Evolutionary conservation across 257 asterid genomes (phyloP).

Genomic region (Solanum lycopersicoides): DNA sequence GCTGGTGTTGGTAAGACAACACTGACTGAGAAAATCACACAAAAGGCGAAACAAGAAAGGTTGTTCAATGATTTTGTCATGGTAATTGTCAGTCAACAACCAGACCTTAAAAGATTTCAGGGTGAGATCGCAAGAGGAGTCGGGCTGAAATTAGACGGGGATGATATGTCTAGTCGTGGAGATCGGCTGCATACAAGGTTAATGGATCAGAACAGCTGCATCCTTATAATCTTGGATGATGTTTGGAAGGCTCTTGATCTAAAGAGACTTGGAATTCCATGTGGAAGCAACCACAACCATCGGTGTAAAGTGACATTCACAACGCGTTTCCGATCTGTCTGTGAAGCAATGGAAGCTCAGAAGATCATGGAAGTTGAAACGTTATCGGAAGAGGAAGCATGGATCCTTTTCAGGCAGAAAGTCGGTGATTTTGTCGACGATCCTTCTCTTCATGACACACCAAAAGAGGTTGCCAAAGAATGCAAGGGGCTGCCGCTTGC

Average conservation of each 20-base stretch:
- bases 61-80: background rate
- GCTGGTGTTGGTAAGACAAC: background rate
- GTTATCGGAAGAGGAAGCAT: background rate
- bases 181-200: too few species aligned
- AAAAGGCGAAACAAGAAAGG: background rate
- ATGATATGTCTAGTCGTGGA: too few species aligned
- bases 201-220: too few species aligned
- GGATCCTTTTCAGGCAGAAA: background rate
- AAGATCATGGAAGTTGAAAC: too few species aligned
- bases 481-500: slow-evolving; percentile 9
- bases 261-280: too few species aligned
- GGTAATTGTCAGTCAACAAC: background rate
- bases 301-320: too few species aligned
- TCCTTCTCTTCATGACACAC: background rate
- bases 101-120: background rate
- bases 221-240: too few species aligned
- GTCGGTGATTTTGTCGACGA: background rate
- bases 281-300: too few species aligned
- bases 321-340: too few species aligned
- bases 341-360: too few species aligned
- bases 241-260: too few species aligned
- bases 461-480: background rate
- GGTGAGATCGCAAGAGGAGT: background rate
- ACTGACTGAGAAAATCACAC: background rate
- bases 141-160: background rate